Base-by-base conservation (phyloP, 176 grass and related monocot species). In the Panicum miliaceum region DNA sequence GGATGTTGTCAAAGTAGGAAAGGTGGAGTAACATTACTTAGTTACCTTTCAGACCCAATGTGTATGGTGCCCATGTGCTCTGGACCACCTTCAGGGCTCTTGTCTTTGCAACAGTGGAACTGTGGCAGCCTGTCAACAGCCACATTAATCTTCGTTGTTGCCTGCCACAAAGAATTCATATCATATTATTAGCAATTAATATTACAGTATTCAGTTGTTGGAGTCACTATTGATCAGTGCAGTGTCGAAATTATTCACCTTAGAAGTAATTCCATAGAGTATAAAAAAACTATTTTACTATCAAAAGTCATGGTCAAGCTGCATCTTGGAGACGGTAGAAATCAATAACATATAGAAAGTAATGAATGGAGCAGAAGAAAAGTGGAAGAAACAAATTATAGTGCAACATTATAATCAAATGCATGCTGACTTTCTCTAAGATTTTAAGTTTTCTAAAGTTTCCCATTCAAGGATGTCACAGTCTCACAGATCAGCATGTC, bases 61-160 rank as follows among this genome's bases (percentile, higher is more conserved):
- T 98, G 96, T 87, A 98, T 98, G 67, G 96, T 98, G 41, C 96
- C 93, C 73, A 96, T 79, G 88, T 98, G 96, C 79, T 98, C 90
- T 77, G 87, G 96, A 64, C 93, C 93, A 83, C 86, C 85, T 43
- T 90, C 81, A 85, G 68, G 85, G 41, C 76, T 89, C 60, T 74
- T 90, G 68, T 54, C 64, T 87, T 89, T 89, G 84, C 89, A 98
- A 89, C 93, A 98, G 4, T 56, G 18, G 76, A 98, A 98, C 75
- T 98, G 93, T 41, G 96, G 96, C 84, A 98, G 76, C 77, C 46
- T 95, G 92, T 95, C 78, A 86, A 98, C 96, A 85, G 93, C 96
- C 36, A 98, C 78, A 25, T 98, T 98, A 89, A 98, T 95, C 85
- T 98, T 98, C 78, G 96, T 98, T 76, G 96, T 96, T 67, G 89